These are phyloP conservation scores for Talaromyces marneffei DNA, from an alignment of 2,329 filamentous ascomycete species.

Conservation along the genomic window DNA sequence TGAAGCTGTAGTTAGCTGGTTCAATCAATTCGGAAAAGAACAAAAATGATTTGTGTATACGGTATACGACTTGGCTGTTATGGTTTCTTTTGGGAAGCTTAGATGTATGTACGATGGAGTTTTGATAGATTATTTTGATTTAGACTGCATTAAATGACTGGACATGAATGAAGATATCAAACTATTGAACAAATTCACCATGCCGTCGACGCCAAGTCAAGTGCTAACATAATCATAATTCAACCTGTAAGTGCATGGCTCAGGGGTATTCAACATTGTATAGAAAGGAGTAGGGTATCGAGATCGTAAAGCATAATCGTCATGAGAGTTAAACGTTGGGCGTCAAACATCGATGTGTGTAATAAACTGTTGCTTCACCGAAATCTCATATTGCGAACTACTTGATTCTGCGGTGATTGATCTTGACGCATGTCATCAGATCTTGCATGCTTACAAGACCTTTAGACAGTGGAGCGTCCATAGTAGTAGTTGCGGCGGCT, in stretches of 20 bases:
- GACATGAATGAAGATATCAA: neutral
- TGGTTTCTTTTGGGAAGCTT: neutral
- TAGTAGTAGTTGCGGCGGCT: constrained; percentile 10
- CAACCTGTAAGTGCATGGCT: neutral
- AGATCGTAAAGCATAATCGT: constrained; percentile 7
- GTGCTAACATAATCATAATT: neutral
- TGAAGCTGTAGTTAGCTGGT: neutral
- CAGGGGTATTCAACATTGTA: constrained; percentile 1
- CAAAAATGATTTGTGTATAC: neutral
- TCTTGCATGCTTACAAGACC: neutral
- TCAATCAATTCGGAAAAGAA: neutral
- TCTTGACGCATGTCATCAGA: neutral
- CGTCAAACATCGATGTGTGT: neutral
- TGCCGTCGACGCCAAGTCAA: neutral
- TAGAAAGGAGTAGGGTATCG: constrained; percentile 1
- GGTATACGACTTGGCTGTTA: neutral
- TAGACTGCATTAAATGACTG: neutral
- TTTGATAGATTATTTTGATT: neutral
- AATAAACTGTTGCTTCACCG: too few relatives aligned
- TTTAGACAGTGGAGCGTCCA: constrained; percentile 15
- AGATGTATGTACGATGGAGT: neutral
- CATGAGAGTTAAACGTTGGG: neutral
- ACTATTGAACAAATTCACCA: neutral
- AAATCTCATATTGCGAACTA: neutral
- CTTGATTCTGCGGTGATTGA: neutral